Conservation (phyloP, 2,329 filamentous ascomycete species). For the Hymenotorrendiella dingleyae region DNA sequence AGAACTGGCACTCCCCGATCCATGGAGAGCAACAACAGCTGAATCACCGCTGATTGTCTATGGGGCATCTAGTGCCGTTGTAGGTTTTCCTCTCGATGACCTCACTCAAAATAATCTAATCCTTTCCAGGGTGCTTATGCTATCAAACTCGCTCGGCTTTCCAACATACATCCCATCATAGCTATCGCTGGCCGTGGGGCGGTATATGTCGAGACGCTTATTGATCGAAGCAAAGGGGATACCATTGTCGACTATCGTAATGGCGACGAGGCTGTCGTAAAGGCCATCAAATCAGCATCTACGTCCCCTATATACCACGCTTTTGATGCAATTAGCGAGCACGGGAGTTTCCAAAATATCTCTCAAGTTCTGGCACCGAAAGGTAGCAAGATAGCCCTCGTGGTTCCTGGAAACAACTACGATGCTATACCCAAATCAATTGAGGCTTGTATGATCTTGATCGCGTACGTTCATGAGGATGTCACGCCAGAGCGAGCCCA, state of each 20-base stretch:
- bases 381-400: constrained; percentile 33
- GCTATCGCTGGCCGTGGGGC: constrained; percentile 46
- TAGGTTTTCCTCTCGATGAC: constrained; percentile 8
- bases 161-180: constrained; percentile 53
- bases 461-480: constrained; percentile 20
- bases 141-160: constrained; percentile 41
- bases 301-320: constrained; percentile 26
- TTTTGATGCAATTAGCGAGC: constrained; percentile 26
- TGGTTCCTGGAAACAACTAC: constrained; percentile 39
- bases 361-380: constrained; percentile 21
- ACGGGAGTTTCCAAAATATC: constrained; percentile 25
- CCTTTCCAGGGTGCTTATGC: constrained; percentile 46
- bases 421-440: constrained; percentile 28
- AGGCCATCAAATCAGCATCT: constrained; percentile 21
- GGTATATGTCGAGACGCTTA: constrained; percentile 41
- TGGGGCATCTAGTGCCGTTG: constrained; percentile 18
- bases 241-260: constrained; percentile 50
- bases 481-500: constrained; percentile 11
- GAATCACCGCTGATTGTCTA: constrained; percentile 19
- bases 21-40: constrained; percentile 28
- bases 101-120: background rate
- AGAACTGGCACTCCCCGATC: constrained; percentile 35
- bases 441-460: constrained; percentile 15
- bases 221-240: constrained; percentile 46
- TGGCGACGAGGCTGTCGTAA: constrained; percentile 38